Conservation (phyloP, 495 filamentous ascomycete species). For the Lasiosphaeria hispida region DNA sequence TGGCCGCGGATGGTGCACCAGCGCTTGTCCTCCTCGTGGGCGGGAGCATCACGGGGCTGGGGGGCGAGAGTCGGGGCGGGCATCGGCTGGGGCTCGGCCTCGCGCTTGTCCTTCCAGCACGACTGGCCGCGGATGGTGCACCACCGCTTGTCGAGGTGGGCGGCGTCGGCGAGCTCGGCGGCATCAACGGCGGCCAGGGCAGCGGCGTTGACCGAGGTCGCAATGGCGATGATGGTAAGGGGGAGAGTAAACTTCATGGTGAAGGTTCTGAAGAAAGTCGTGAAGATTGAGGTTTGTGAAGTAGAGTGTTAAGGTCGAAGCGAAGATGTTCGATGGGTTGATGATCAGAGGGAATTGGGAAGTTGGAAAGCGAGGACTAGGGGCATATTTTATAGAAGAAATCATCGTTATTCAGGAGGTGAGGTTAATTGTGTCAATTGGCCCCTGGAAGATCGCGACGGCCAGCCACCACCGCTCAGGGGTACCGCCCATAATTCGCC, state of each 20-base stretch:
- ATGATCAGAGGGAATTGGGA: background rate
- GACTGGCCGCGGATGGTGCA: constrained; percentile 29
- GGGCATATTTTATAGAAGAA: constrained; percentile 14
- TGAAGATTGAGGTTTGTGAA: background rate
- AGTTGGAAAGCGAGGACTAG: too few species aligned
- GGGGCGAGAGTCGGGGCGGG: constrained; percentile 13
- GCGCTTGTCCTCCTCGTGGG: constrained; percentile 21
- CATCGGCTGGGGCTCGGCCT: constrained; percentile 18
- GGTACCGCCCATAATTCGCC: too few species aligned
- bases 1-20: constrained; percentile 33
- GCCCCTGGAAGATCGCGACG: background rate
- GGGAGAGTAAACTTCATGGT: constrained; percentile 41
- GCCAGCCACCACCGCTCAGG: background rate
- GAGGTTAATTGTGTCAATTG: constrained; percentile 17
- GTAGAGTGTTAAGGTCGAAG: constrained; percentile 6
- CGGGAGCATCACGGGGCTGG: constrained; percentile 4
- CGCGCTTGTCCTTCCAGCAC: background rate
- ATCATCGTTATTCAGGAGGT: constrained; percentile 20
- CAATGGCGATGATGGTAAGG: constrained; percentile 32
- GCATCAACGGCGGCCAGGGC: constrained; percentile 8
- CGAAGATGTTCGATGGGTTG: background rate
- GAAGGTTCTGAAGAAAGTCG: background rate
- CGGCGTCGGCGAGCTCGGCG: constrained; percentile 4
- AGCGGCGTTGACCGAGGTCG: constrained; percentile 25
- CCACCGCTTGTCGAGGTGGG: constrained; percentile 26